A percentile compares a stretch with the other conserved stretches of the same genome.
Evolutionary conservation across 2,329 filamentous ascomycete genomes (phyloP).

Genomic region (Cercospora sesami): DNA sequence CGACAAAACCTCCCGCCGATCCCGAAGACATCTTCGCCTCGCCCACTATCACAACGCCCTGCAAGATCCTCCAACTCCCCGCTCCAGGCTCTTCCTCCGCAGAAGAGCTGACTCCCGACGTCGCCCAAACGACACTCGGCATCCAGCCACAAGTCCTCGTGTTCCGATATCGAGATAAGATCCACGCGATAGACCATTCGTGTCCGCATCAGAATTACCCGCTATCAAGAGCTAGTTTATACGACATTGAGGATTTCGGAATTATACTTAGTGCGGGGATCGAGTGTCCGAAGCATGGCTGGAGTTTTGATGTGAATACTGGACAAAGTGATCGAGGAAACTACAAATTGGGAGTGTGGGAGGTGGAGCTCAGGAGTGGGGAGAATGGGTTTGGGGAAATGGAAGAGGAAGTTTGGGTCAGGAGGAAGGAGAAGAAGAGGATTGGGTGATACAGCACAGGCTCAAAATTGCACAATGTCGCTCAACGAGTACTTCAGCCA

Average conservation of each 20-base stretch:
- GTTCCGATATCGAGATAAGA: conserved; percentile 62
- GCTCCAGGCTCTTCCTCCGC: conserved; percentile 14
- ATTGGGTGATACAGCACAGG: conserved; percentile 15
- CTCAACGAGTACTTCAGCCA: background rate
- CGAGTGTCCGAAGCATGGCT: conserved; percentile 67
- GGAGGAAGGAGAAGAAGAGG: conserved; percentile 37
- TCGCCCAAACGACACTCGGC: conserved; percentile 37
- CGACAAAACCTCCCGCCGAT: conserved; percentile 33
- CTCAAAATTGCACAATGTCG: background rate
- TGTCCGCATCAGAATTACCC: conserved; percentile 70
- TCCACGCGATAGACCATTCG: conserved; percentile 71
- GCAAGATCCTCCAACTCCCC: conserved; percentile 55
- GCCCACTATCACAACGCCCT: conserved; percentile 36
- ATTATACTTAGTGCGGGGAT: conserved; percentile 62
- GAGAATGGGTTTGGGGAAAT: conserved; percentile 25
- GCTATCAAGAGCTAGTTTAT: conserved; percentile 61
- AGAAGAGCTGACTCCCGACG: conserved; percentile 45
- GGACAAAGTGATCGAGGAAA: conserved; percentile 62
- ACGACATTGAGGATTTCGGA: conserved; percentile 74
- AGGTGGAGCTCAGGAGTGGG: conserved; percentile 53
- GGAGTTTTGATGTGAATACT: conserved; percentile 69
- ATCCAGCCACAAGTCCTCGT: conserved; percentile 62
- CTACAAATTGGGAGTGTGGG: conserved; percentile 65
- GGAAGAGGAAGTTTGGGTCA: conserved; percentile 37
- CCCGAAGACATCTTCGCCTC: conserved; percentile 10